Percentiles rank a stretch among this genome's conserved stretches.
Conservation (phyloP, 2,329 filamentous ascomycete genomes). For the Cladophialophora carrionii region DNA sequence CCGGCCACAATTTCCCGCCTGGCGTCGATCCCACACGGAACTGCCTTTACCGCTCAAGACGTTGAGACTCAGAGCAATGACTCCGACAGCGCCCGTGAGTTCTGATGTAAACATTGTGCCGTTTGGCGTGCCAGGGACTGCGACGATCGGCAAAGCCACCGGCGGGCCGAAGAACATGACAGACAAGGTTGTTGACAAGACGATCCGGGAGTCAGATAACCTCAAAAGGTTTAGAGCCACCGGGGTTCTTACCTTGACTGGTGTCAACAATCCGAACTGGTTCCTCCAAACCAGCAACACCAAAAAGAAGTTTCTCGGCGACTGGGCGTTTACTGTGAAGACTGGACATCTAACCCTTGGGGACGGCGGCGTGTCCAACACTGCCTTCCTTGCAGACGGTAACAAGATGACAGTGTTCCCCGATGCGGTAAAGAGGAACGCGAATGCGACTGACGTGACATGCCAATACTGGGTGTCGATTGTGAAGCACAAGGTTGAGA, state of each 20-base stretch:
- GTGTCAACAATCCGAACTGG: no score
- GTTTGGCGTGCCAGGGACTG: no score
- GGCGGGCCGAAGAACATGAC: no score
- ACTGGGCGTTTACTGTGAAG: not conserved
- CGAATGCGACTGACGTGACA: not conserved
- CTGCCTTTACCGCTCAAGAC: not conserved
- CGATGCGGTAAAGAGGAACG: not conserved
- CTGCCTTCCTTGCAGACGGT: not conserved
- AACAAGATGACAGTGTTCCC: no score
- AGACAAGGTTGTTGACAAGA: no score
- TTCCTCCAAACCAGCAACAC: no score
- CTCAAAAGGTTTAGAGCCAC: no score
- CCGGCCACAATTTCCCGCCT: not conserved
- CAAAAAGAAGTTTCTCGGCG: no score
- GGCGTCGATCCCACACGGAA: constrained; percentile 4
- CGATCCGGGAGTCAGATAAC: no score
- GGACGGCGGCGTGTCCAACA: not conserved
- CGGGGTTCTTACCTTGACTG: no score
- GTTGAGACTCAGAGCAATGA: not conserved
- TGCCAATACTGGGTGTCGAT: not conserved
- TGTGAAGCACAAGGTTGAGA: not conserved
- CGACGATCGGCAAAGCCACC: no score
- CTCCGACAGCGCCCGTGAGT: not conserved
- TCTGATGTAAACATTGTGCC: no score
- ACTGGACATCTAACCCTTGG: not conserved